Evolutionary conservation across 257 asterid genomes (phyloP).

Genomic region (Solanum virginianum): DNA sequence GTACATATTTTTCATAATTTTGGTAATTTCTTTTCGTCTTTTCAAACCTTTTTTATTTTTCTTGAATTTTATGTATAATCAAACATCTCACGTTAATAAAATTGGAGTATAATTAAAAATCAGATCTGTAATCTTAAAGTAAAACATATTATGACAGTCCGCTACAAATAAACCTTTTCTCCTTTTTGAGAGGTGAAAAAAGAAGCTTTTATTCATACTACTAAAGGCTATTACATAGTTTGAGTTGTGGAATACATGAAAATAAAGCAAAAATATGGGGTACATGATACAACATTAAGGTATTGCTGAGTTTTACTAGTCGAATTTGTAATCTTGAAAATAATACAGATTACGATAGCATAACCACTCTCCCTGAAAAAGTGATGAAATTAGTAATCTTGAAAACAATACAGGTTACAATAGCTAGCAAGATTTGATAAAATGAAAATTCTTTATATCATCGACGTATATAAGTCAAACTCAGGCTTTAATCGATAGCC

Average conservation of each 20-base stretch:
- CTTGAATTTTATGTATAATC: too few species aligned
- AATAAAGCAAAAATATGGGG: not conserved
- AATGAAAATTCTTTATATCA: not conserved
- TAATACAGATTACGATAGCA: not conserved
- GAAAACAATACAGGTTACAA: too few species aligned
- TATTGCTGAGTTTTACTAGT: not conserved
- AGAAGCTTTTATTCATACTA: not conserved
- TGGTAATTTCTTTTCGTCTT: too few species aligned
- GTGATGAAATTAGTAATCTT: not conserved
- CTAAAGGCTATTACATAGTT: not conserved
- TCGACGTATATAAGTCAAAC: not conserved
- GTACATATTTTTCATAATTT: too few species aligned
- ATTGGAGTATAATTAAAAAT: too few species aligned
- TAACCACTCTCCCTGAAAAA: not conserved
- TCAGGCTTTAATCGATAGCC: not conserved
- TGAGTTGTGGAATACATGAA: not conserved
- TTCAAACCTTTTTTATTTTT: too few species aligned
- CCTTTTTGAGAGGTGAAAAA: not conserved
- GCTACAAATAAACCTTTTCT: too few species aligned
- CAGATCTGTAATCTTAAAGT: not conserved
- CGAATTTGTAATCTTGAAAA: not conserved
- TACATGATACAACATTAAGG: not conserved
- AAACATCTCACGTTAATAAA: too few species aligned
- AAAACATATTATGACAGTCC: not conserved
- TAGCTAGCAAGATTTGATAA: not conserved